Evolutionary conservation across 179 eudicot species (phyloP), one percentile per base, ranked within the genome.

Genomic region (Pouteria campechiana): DNA sequence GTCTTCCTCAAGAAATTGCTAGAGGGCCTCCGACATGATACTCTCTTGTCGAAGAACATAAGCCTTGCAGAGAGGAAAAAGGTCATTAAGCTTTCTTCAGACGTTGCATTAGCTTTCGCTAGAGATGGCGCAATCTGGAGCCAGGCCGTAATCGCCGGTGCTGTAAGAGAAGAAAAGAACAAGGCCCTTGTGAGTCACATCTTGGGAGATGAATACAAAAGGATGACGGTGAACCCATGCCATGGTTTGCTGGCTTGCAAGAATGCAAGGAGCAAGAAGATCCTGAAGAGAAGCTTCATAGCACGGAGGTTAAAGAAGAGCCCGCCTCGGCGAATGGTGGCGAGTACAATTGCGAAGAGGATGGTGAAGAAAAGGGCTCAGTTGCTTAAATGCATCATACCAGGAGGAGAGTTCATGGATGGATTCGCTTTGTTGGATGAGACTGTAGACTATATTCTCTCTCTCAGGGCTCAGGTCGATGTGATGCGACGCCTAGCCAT

Each of bases 341-440:
- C 69, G 7, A 60, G 57, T 42, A 46, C 41, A 28, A 49, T 80
- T 20, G 83, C 86, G 2, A 72, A 61, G 57, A 78, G 58, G 31
- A 29, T 81, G 56, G 73, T 81, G 61, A 61, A 64, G 69, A 84
- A 72, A 7, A 56, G 83, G 52, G 75, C 73, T 5, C 50, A 70
- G 57, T 66, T 81, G 44, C 43, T 84, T 32, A 84, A 67, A 43
- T 51, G 69, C 27, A 66, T 84, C 3, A 60, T 84, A 12, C 95
- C 95, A 0, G 95, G 95, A 2, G 92, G 92, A 17, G 68, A 81
- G 59, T 37, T 30, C 42, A 68, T 84, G 78, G 81, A 81, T 46
- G 87, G 75, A 3, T 38, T 34, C 23, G 43, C 30, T 34, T 58
- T 84, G 51, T 52, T 84, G 6, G 67, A 61, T 21, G 95, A 84